Evolutionary conservation across 805 yeast species (phyloP), one percentile per base, ranked within the genome.

Genomic region (Ogataea saltuana): DNA sequence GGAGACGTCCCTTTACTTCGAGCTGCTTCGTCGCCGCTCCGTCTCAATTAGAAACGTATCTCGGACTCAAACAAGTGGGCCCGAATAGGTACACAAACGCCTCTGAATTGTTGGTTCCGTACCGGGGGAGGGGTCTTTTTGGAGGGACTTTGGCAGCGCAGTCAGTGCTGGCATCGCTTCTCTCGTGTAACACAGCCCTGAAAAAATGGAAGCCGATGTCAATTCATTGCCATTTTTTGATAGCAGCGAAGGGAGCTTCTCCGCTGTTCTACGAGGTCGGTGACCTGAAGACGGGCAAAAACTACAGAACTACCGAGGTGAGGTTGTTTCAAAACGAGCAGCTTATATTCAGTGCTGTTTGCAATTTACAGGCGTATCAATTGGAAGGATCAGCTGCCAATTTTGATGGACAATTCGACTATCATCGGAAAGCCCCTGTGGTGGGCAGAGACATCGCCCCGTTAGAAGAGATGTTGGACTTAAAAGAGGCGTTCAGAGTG

Each of bases 101-200:
- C 2, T 47, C 63, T 0, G 53, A 55, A 15, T 45, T 66, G 6
- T 58, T 52, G 22, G 69, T 76, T 3, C 80, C 80, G 2, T 67
- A 65, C 5, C 74, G 78, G 0, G 83, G 85, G 2, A 65, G 83
- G 33, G 88, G 87, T 2, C 77, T 83, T 0, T 83, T 82, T 64
- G 89, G 89, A 2, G 89, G 90, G 8, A 78, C 81, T 15, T 64
- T 79, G 32, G 78, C 81, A 13, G 85, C 86, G 0, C 89, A 83
- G 53, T 68, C 88, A 2, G 61, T 83, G 3, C 59, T 75, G 45
- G 87, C 86, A 5, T 81, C 84, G 2, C 65, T 81, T 25, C 68
- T 72, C 37, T 74, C 80, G 6, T 68, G 78, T 5, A 70, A 72
- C n/a, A 44, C 56, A 11, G 30, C 37, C 1, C 47, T 51, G 6